These are phyloP conservation scores for Buddleja alternifolia DNA, from an alignment of 257 asterid genomes.

Conservation along the genomic window DNA sequence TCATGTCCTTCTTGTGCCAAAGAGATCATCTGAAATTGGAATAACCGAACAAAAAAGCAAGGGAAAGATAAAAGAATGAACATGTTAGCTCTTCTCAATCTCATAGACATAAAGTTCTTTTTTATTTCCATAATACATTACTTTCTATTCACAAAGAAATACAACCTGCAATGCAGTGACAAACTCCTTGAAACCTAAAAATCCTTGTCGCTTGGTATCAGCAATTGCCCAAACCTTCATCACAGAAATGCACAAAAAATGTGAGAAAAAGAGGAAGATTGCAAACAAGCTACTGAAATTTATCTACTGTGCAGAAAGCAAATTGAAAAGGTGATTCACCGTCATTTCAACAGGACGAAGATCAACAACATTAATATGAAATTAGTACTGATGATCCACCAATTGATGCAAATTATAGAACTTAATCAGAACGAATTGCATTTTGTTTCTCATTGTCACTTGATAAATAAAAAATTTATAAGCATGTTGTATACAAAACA, in stretches of 20 bases:
- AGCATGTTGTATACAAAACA: neutral
- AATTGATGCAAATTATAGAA: neutral
- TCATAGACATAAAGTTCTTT: neutral
- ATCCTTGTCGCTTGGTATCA: constrained; percentile 88
- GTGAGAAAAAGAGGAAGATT: neutral
- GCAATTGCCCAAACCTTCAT: constrained; percentile 93
- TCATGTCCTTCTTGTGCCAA: constrained; percentile 87
- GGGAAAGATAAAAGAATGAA: neutral
- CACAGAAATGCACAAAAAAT: constrained; percentile 20
- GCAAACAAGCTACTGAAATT: neutral
- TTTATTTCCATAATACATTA: neutral
- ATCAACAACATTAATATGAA: neutral
- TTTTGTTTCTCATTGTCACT: neutral
- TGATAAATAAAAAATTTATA: neutral
- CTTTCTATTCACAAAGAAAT: neutral
- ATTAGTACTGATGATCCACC: constrained; percentile 12
- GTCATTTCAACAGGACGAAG: neutral
- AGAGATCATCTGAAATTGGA: constrained; percentile 61
- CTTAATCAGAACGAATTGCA: neutral
- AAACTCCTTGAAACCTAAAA: constrained; percentile 78
- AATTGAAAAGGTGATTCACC: neutral
- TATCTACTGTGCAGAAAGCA: constrained; percentile 5
- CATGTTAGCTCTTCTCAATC: constrained; percentile 18
- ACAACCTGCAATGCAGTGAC: constrained; percentile 91
- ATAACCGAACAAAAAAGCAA: constrained; percentile 9